phyloP scores from a whole-genome alignment of 2,329 filamentous ascomycete genomes.

The Penicillium sp. region DNA sequence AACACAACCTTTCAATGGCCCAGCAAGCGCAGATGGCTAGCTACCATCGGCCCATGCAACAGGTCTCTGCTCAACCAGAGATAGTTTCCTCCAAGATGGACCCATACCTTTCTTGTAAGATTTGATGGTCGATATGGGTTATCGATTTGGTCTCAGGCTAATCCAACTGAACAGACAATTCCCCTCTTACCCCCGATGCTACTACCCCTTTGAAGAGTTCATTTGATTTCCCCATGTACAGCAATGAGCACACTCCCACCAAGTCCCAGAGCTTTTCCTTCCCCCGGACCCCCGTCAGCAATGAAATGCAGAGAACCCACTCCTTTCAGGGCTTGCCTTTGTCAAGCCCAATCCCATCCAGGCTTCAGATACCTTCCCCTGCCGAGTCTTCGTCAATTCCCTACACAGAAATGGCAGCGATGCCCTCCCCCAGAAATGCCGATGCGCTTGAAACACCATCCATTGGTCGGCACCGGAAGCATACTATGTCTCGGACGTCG shows the following conservation, averaged over 20 bases:
- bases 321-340: conserved; percentile 45
- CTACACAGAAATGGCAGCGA: conserved; percentile 51
- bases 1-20: conserved; percentile 20
- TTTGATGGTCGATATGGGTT: not conserved
- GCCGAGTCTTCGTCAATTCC: conserved; percentile 50
- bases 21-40: conserved; percentile 22
- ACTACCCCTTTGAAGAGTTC: conserved; percentile 55
- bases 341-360: conserved; percentile 33
- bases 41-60: conserved; percentile 28
- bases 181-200: conserved; percentile 62
- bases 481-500: conserved; percentile 18
- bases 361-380: conserved; percentile 46
- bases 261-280: conserved; percentile 35
- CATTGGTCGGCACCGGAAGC: conserved; percentile 20
- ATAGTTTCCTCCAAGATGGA: conserved; percentile 43
- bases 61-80: conserved; percentile 39
- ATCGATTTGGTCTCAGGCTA: not conserved
- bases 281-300: conserved; percentile 31
- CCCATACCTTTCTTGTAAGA: conserved; percentile 47
- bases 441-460: conserved; percentile 29
- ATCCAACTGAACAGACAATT: conserved; percentile 12
- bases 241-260: conserved; percentile 39
- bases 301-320: conserved; percentile 44
- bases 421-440: conserved; percentile 28
- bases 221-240: conserved; percentile 36